A percentile compares a stretch with the other conserved stretches of the same genome.
phyloP scores from a whole-genome alignment of 352 stramenopile species.

The Pythium dissotocum region DNA sequence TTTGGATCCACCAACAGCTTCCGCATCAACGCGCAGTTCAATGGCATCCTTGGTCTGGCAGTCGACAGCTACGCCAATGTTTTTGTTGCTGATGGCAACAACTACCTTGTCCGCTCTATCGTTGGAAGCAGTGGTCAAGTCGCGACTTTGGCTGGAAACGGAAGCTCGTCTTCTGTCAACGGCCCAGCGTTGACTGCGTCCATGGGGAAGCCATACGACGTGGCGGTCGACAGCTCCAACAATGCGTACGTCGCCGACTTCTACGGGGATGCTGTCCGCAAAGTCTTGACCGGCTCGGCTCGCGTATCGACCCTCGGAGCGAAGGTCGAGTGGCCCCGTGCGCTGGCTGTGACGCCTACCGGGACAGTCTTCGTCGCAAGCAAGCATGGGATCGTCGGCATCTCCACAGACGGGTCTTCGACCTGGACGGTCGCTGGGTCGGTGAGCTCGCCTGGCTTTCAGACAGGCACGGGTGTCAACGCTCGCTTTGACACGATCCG shows the following conservation, averaged over 20 bases:
- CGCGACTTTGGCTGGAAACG: not conserved
- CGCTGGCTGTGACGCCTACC: not conserved
- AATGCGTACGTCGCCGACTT: not conserved
- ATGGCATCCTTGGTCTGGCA: not conserved
- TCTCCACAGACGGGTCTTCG: not conserved
- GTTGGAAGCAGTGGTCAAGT: not conserved
- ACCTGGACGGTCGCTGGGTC: not conserved
- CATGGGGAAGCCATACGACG: not conserved
- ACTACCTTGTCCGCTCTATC: not conserved
- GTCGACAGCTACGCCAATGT: not conserved
- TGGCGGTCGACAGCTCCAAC: not conserved
- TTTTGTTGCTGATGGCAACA: not conserved
- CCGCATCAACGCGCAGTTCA: not conserved
- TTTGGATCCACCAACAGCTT: not conserved
- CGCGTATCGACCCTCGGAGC: not conserved
- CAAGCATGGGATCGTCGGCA: not conserved
- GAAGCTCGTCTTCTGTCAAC: not conserved
- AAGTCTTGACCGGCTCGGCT: not conserved
- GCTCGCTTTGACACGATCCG: not conserved
- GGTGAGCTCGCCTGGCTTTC: not conserved
- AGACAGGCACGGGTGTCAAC: not conserved
- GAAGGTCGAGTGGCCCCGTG: not conserved
- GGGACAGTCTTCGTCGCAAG: not conserved
- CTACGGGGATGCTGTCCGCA: not conserved
- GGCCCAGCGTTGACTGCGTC: not conserved